Evolutionary conservation across 345 rosid genomes (phyloP), one percentile per base, ranked within the genome.

Genomic region (Isatis tinctoria): DNA sequence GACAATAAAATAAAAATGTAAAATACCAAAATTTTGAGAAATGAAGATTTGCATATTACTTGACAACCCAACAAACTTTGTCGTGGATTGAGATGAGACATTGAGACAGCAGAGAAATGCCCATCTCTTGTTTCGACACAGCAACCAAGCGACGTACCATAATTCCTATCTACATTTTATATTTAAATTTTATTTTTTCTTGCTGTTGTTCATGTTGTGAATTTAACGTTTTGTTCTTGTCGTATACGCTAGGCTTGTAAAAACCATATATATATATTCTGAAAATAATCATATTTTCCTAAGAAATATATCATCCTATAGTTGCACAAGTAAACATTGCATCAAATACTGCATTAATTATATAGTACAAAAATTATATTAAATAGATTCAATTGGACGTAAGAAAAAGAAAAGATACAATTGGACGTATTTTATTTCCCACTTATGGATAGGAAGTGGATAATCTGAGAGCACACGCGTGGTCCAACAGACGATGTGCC

Each of bases 41-140:
- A 56, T 5, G 9, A 48, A 74, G 28, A 67, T 47, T 28, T 67
- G 48, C 60, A 61, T 16, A 61, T 62, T 62, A 69, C 59, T 62
- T 76, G 79, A 76, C 75, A 69, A 63, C 70, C 79, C 75, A 69
- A 63, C 79, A 76, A 69, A 63, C 45, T 69, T 76, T 76, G 71
- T 69, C 75, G 75, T 69, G 66, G 36, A 45, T 17, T 44, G 75
- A 62, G 53, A 69, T 33, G 75, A 54, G 75, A 76, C 79, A 69
- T 63, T 33, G 75, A 54, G 75, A 76, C 79, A 69, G 70, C 75
- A 69, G 70, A 69, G 43, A 69, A 69, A 76, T 3, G 51, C 53
- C 80, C 80, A 70, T 76, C 66, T 63, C 80, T 63, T 64, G 75
- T 70, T 76, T 70, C 67, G 37, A 36, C 32, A 60, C 64, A 61